Evolutionary conservation across 1,284 basidiomycete genomes (phyloP).

Genomic region (Pisolithus thermaeus): DNA sequence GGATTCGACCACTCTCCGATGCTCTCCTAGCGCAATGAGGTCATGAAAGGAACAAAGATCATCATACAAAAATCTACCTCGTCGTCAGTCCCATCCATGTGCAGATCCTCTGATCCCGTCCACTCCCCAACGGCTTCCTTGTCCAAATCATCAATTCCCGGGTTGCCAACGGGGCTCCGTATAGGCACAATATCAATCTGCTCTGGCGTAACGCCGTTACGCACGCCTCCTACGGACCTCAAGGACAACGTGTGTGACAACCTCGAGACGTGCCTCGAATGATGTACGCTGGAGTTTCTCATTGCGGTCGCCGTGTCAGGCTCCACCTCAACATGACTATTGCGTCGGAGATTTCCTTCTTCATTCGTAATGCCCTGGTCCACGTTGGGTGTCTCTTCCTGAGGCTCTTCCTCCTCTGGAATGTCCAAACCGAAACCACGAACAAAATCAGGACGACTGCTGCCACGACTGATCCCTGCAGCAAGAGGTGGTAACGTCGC

Average conservation of each 20-base stretch:
- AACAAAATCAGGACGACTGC: slow-evolving; percentile 62
- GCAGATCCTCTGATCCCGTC: slow-evolving; percentile 73
- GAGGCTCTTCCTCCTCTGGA: slow-evolving; percentile 56
- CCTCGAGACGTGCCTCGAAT: slow-evolving; percentile 67
- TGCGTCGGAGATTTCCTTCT: slow-evolving; percentile 10
- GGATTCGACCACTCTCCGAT: slow-evolving; percentile 86
- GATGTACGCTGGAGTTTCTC: slow-evolving; percentile 42
- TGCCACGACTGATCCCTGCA: slow-evolving; percentile 40
- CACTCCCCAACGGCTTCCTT: slow-evolving; percentile 62
- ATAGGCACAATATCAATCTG: slow-evolving; percentile 26
- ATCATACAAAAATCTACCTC: slow-evolving; percentile 39
- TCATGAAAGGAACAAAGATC: slow-evolving; percentile 3
- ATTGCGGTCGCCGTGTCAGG: slow-evolving; percentile 39
- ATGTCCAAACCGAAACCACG: slow-evolving; percentile 75
- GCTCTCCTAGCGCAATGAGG: slow-evolving; percentile 43
- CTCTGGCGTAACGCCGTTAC: slow-evolving; percentile 23
- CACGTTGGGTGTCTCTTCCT: slow-evolving; percentile 32
- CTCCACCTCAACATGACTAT: slow-evolving; percentile 14
- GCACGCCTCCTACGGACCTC: slow-evolving; percentile 51
- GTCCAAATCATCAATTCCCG: slow-evolving; percentile 35
- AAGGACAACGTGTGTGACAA: slow-evolving; percentile 62
- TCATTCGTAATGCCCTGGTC: slow-evolving; percentile 25
- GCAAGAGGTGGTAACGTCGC: slow-evolving; percentile 41
- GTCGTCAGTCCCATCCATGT: slow-evolving; percentile 49
- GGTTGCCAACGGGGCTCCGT: slow-evolving; percentile 25